A percentile compares a stretch with the other conserved stretches of the same genome.
Evolutionary conservation across 2,329 filamentous ascomycete genomes (phyloP).

Genomic region (Septoria linicola): DNA sequence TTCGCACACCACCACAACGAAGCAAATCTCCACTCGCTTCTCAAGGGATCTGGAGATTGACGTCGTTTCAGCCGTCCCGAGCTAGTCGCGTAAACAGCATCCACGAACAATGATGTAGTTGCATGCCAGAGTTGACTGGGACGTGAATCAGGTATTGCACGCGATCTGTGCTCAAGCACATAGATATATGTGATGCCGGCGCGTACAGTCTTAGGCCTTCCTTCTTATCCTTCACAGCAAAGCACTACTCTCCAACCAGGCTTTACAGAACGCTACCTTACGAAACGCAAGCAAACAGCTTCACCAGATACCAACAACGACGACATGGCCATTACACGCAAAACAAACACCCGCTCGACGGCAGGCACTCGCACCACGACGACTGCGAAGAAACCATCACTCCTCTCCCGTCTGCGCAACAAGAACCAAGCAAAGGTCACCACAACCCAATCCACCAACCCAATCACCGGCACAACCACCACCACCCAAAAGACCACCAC

Average conservation of each 20-base stretch:
- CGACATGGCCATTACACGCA: constrained; percentile 12
- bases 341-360: not conserved
- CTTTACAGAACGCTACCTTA: constrained; percentile 4
- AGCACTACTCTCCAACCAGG: constrained; percentile 1
- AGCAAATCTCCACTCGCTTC: not conserved
- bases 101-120: constrained; percentile 12
- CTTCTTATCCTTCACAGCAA: constrained; percentile 8
- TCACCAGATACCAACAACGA: not conserved
- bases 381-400: constrained; percentile 48
- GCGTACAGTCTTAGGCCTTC: not conserved
- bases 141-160: constrained; percentile 9
- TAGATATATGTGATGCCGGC: constrained; percentile 13
- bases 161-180: not conserved
- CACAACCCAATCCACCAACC: constrained; percentile 46
- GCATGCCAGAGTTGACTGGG: not conserved
- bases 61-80: not conserved
- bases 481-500: constrained; percentile 37
- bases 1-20: constrained; percentile 3
- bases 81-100: not conserved
- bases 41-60: not conserved
- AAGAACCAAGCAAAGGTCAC: constrained; percentile 44
- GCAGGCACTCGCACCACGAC: constrained; percentile 27
- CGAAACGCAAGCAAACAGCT: not conserved
- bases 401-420: constrained; percentile 56
- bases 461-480: constrained; percentile 42